Evolutionary conservation across 192 early-diverging fungal species (phyloP), one percentile per base, ranked within the genome.

Genomic region (Coemansia aciculifera): DNA sequence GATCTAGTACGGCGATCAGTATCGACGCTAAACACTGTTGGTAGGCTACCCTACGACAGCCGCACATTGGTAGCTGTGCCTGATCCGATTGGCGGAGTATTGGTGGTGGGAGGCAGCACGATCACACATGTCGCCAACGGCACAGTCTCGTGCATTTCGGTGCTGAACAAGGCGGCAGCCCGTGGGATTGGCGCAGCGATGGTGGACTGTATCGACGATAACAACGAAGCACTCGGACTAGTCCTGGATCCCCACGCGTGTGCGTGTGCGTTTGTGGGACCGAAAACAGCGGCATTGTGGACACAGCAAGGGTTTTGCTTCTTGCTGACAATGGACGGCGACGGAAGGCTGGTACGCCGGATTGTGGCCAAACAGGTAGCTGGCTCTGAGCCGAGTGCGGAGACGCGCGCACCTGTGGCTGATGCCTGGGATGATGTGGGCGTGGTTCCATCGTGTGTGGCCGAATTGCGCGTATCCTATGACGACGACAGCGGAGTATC

Each of bases 91-190:
- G 92, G 92, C 39, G 97, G 96, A 10, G 79, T 97, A 5, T 79
- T 99, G 44, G 86, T 96, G 1, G 68, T 97, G 13, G 87, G 87
- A 0, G 83, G 90, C 32, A 95, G 93, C 75, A 88, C 91, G 5
- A 62, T 99, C 19, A 85, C 96, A 13, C 90, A 99, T 66, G 82
- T 97, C 1, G 90, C 90, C 66, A 94, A 97, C 80, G 93, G 87
- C 52, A 84, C 91, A 0, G 36, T 83, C 0, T 71, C 80, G 43
- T 77, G 80, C 69, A 72, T 83, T 3, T 69, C 75, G 9, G 85
- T 91, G n/a, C 89, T 92, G 36, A 83, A 93, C 31, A 88, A 86
- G 15, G 85, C 87, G 5, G 89, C 89, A 1, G 87, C 93, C 17
- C 95, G 93, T 68, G 87, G 82, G 17, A 96, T 92, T 43, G 85